Conservation (phyloP, 140 eudicot genomes). For the Senecio squalidus region DNA sequence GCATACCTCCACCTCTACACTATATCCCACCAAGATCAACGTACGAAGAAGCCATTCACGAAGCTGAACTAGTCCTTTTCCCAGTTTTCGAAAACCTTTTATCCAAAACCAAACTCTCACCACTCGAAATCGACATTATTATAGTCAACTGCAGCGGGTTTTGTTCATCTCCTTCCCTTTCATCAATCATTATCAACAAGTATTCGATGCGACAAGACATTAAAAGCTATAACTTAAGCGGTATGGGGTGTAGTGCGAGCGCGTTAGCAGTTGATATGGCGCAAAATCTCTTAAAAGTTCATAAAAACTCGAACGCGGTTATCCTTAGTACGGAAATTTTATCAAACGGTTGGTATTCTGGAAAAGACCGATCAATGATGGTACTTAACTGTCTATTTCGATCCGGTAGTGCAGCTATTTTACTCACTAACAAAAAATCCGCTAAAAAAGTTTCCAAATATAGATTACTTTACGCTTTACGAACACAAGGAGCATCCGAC, state of each 20-base stretch:
- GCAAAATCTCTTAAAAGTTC: conserved; percentile 35
- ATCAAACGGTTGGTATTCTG: conserved; percentile 63
- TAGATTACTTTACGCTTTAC: conserved; percentile 26
- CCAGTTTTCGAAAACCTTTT: conserved; percentile 57
- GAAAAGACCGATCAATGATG: conserved; percentile 46
- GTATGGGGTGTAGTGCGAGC: conserved; percentile 89
- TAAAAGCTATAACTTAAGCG: conserved; percentile 49
- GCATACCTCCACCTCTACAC: conserved; percentile 52
- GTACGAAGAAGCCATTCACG: conserved; percentile 44
- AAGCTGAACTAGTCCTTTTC: conserved; percentile 44
- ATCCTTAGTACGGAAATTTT: conserved; percentile 72
- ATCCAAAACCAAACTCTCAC: conserved; percentile 38
- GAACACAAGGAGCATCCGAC: conserved; percentile 57
- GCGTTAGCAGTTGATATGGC: conserved; percentile 58
- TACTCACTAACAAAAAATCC: conserved; percentile 40
- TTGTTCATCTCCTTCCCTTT: conserved; percentile 61
- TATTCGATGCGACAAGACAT: conserved; percentile 48
- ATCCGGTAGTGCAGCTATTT: conserved; percentile 57
- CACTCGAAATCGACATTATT: conserved; percentile 48
- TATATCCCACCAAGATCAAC: conserved; percentile 55
- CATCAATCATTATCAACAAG: conserved; percentile 46
- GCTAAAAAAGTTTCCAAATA: conserved; percentile 40
- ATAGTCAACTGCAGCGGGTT: conserved; percentile 71
- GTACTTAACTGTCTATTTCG: conserved; percentile 52
- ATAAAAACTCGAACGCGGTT: conserved; percentile 46